Evolutionary conservation across 1,139 yeast genomes (phyloP).

Genomic region (Blastobotrys aristatus): DNA sequence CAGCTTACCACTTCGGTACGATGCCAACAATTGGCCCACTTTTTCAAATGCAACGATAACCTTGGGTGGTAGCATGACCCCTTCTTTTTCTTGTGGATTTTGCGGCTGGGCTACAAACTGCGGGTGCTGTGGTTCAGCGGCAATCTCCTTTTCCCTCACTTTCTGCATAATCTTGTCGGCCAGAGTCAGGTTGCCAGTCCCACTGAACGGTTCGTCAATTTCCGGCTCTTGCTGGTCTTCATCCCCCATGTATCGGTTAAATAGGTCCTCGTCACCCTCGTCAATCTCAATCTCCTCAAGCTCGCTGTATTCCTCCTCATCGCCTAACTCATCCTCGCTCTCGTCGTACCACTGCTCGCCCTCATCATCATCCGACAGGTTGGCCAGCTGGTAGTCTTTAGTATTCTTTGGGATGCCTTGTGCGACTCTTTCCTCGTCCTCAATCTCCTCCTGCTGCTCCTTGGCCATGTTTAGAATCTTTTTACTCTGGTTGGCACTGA

Average conservation of each 20-base stretch:
- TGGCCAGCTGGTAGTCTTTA: constrained; percentile 1
- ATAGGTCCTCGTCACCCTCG: constrained; percentile 39
- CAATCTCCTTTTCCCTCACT: constrained; percentile 54
- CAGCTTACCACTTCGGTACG: constrained; percentile 94
- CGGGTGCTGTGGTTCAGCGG: constrained; percentile 23
- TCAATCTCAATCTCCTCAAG: constrained; percentile 47
- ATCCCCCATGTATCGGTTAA: constrained; percentile 35
- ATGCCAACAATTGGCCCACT: constrained; percentile 78
- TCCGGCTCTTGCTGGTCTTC: constrained; percentile 58
- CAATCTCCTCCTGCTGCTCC: constrained; percentile 87
- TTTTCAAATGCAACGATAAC: constrained; percentile 92
- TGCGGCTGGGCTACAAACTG: neutral
- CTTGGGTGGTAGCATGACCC: constrained; percentile 86
- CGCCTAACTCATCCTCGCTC: constrained; percentile 36
- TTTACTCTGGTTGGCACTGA: constrained; percentile 80
- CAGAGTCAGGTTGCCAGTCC: constrained; percentile 53
- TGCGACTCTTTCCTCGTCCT: constrained; percentile 47
- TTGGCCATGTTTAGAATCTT: constrained; percentile 83
- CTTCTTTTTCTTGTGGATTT: constrained; percentile 33
- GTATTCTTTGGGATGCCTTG: neutral
- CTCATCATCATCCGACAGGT: constrained; percentile 29
- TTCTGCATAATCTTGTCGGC: constrained; percentile 93
- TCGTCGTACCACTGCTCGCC: constrained; percentile 30
- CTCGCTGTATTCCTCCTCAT: constrained; percentile 43
- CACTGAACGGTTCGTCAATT: constrained; percentile 44